phyloP scores from a whole-genome alignment of 805 yeast genomes.

The Candida arabinofermentans region DNA sequence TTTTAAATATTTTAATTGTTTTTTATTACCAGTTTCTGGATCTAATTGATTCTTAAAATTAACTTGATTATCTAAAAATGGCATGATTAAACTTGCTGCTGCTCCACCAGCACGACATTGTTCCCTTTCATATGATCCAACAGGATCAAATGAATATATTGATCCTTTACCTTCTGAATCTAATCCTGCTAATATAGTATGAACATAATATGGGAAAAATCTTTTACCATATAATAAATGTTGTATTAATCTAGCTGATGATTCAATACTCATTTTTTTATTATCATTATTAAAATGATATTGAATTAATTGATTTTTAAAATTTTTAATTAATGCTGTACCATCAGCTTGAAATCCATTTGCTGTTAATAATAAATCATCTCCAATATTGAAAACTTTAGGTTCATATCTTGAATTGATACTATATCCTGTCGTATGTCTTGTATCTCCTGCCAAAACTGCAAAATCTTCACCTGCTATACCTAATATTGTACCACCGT shows the following conservation, averaged over 20 bases:
- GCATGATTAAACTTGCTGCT: slow-evolving; percentile 94
- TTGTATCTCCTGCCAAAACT: slow-evolving; percentile 96
- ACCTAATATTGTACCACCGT: slow-evolving; percentile 96
- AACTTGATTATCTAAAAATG: slow-evolving; percentile 96
- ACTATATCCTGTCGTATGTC: slow-evolving; percentile 90
- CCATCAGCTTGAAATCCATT: slow-evolving; percentile 98
- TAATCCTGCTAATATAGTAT: slow-evolving; percentile 90
- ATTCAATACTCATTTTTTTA: slow-evolving; percentile 58
- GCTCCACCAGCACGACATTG: slow-evolving; percentile 98
- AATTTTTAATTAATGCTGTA: slow-evolving; percentile 71
- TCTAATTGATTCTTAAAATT: slow-evolving; percentile 89
- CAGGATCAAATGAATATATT: slow-evolving; percentile 94
- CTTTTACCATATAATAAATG: slow-evolving; percentile 88
- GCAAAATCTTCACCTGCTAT: slow-evolving; percentile 98
- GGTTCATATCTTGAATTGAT: slow-evolving; percentile 92
- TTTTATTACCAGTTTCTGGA: slow-evolving; percentile 63
- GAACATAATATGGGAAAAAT: slow-evolving; percentile 95
- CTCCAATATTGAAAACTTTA: slow-evolving; percentile 85
- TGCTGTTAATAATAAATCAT: slow-evolving; percentile 80
- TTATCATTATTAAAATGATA: slow-evolving; percentile 80
- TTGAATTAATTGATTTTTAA: slow-evolving; percentile 75
- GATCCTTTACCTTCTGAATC: slow-evolving; percentile 92
- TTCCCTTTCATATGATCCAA: slow-evolving; percentile 95
- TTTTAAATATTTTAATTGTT: slow-evolving; percentile 55
- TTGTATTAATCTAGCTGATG: slow-evolving; percentile 90